Percentiles rank a stretch among this genome's conserved stretches.
phyloP scores from a whole-genome alignment of 495 filamentous ascomycete genomes.

The Staphylotrichum longicolle region DNA sequence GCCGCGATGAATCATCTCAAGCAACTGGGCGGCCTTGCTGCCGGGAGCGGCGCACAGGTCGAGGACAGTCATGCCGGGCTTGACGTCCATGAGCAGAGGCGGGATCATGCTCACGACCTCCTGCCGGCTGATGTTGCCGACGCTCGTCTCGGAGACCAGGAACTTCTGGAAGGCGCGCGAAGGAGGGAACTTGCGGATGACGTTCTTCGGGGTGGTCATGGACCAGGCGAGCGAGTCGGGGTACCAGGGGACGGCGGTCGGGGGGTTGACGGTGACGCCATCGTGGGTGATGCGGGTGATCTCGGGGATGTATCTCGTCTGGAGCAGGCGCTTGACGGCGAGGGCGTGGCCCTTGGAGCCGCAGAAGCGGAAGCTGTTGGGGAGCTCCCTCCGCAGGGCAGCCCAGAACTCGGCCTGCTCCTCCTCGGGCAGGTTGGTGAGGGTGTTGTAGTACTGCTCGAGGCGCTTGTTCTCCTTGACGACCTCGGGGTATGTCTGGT shows the following conservation, averaged over 20 bases:
- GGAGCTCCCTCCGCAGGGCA: constrained; percentile 73
- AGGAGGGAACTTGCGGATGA: constrained; percentile 85
- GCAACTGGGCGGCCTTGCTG: constrained; percentile 91
- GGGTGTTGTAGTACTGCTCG: constrained; percentile 77
- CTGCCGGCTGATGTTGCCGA: constrained; percentile 95
- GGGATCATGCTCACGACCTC: constrained; percentile 99
- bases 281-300: constrained; percentile 79
- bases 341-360: constrained; percentile 90
- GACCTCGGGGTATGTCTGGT: constrained; percentile 56
- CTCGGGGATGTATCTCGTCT: constrained; percentile 83
- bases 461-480: constrained; percentile 71
- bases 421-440: constrained; percentile 66
- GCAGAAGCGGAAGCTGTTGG: constrained; percentile 94
- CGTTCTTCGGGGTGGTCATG: constrained; percentile 94
- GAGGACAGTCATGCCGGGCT: constrained; percentile 85
- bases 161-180: constrained; percentile 95
- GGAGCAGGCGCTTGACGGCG: constrained; percentile 77
- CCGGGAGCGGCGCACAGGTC: constrained; percentile 96
- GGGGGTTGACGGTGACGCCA: constrained; percentile 74
- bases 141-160: constrained; percentile 93
- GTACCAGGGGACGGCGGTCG: constrained; percentile 80
- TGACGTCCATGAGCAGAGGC: constrained; percentile 85
- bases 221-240: constrained; percentile 91
- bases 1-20: constrained; percentile 88
- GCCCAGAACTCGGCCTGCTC: constrained; percentile 81